phyloP scores from a whole-genome alignment of 495 filamentous ascomycete species.

The Tuber magnatum region DNA sequence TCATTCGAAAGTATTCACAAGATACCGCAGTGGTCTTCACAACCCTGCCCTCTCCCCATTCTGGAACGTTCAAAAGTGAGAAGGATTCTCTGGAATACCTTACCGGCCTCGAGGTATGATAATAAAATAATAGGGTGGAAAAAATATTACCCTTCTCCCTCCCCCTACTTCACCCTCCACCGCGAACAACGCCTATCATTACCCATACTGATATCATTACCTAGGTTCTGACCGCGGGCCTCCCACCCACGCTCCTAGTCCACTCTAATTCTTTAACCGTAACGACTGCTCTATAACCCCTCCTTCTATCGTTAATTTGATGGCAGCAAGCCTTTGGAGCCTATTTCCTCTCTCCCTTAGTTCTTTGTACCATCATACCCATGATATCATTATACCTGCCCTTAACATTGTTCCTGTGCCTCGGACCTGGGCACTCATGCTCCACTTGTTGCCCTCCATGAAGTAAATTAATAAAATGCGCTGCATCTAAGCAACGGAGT shows the following conservation, averaged over 20 bases:
- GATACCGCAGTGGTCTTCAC: slow-evolving; percentile 79
- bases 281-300: slow-evolving; percentile 63
- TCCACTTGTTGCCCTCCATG: background rate
- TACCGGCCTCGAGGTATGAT: slow-evolving; percentile 60
- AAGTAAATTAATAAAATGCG: background rate
- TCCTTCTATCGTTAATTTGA: background rate
- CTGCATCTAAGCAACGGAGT: background rate
- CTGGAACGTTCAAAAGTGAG: slow-evolving; percentile 65
- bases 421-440: background rate
- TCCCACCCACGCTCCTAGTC: slow-evolving; percentile 50
- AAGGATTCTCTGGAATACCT: slow-evolving; percentile 64
- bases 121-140: background rate
- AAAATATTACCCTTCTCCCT: background rate
- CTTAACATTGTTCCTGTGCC: background rate
- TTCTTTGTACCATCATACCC: background rate
- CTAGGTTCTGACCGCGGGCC: slow-evolving; percentile 51
- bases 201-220: slow-evolving; percentile 45
- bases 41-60: slow-evolving; percentile 67
- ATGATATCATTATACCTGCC: background rate
- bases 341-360: background rate
- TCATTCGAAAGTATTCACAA: slow-evolving; percentile 61
- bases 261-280: slow-evolving; percentile 88
- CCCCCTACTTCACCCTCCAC: background rate
- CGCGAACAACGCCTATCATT: background rate
- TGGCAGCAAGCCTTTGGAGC: background rate